Conservation (phyloP, 305 asterid genomes). For the Solanum hybrid region DNA sequence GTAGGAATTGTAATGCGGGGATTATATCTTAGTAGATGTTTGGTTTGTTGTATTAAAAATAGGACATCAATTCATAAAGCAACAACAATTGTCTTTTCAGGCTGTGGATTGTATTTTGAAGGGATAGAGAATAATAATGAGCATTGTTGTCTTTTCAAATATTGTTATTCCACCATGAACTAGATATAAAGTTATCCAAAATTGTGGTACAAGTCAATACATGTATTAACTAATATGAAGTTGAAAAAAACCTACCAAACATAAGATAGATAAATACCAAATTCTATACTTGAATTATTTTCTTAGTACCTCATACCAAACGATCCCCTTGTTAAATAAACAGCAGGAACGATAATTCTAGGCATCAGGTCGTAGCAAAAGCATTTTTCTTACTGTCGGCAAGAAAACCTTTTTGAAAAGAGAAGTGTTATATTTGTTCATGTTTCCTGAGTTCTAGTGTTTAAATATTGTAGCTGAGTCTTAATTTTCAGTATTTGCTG, state of each 20-base stretch:
- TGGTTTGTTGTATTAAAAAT: not conserved
- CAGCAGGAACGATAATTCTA: not conserved
- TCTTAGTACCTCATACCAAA: not conserved
- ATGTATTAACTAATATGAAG: not conserved
- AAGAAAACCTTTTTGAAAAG: not conserved
- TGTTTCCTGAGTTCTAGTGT: not conserved
- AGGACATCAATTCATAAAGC: not conserved
- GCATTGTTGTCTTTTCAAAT: not conserved
- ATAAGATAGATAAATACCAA: not conserved
- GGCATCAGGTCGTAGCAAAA: not conserved
- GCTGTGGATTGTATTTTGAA: not conserved
- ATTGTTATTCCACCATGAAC: not conserved
- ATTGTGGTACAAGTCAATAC: not conserved
- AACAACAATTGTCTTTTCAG: not conserved
- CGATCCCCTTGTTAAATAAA: not conserved
- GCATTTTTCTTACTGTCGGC: not conserved
- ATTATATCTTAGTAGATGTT: not conserved
- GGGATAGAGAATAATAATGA: not conserved
- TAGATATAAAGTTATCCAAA: not conserved
- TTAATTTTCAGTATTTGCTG: not conserved
- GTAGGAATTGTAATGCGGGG: not conserved
- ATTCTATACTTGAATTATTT: not conserved
- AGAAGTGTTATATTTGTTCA: not conserved
- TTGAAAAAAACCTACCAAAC: not conserved
- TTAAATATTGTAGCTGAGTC: not conserved